Evolutionary conservation across 139 green algal species (phyloP), one percentile per base, ranked within the genome.

Genomic region (Mychonastes homosphaera): DNA sequence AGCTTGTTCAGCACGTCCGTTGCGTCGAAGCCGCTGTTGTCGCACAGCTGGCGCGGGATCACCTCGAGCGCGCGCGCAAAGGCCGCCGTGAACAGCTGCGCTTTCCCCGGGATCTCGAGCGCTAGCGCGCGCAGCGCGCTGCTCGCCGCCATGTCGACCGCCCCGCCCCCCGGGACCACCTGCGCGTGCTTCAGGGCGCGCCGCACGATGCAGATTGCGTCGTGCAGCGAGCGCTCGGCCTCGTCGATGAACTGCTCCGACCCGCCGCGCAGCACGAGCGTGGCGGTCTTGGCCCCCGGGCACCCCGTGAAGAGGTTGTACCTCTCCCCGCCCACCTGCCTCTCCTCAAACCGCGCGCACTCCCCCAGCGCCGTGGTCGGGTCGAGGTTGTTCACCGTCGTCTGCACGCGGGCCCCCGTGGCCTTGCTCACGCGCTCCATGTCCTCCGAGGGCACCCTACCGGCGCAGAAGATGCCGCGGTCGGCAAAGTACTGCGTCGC

Each of bases 281-380:
- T 99, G 53, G 86, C 82, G 21, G 92, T 98, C 53, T 85, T 82
- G 1, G 86, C 84, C 30, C 79, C 36, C 23, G 85, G 80, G 74
- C 89, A 97, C 21, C 86, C 90, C n/a, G 67, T 95, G 72, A 99
- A 99, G 33, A 99, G 62, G 73, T 98, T 98, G 82, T 89, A 99
- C 2, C 92, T 79, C 77, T 98, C 92, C 32, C 78, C 89, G 18
- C 92, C 92, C 19, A 99, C 92, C 79, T 98, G 91, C 32, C 76
- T 63, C 80, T 99, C 92, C 76, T 99, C 87, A 64, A 98, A 99
- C 4, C 56, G 43, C 7, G 45, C 80, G 70, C 91, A 97, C 10
- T 64, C 86, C 41, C 92, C 92, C 35, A 99, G 69, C 51, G 85
- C 80, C 34, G 67, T 63, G 46, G 49, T 67, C 24, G 69, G 32